Base-by-base conservation (phyloP, 176 grass and related monocot species). In the Guadua angustifolia region DNA sequence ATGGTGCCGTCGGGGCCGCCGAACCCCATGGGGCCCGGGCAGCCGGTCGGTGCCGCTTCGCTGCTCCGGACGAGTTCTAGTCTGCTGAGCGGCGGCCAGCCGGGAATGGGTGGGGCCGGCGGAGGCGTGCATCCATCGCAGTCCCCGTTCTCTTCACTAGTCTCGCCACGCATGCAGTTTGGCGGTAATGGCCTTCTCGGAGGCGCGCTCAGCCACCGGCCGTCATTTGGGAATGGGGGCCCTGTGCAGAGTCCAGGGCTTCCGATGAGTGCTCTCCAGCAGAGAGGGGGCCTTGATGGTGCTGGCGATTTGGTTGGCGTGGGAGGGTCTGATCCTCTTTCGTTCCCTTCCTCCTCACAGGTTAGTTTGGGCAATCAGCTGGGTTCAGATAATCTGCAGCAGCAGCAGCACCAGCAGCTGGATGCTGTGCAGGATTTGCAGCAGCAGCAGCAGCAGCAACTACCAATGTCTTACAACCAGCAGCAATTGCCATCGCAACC, bases 1-100 rank as follows among this genome's bases (percentile, higher is more conserved):
- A 96, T 99, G 97, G 68, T 99, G 66, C 86, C 97, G 9, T 95
- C 97, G 15, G 92, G 95, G 35, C 87, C 82, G 14, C 90, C 93
- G 3, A 95, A 93, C 81, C 88, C 93, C 51, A 94, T 99, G 79
- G 92, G 93, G 4, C 82, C 91, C 0, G 76, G 90, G 77, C 93
- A 92, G 59, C 91, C 89, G 18, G 84, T 91, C 39, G 85, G 84
- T 26, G 75, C 82, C 36, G 83, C 91, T 22, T 95, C 97, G 33
- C 88, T 99, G 69, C 89, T 95, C 19, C 89, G 91, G 74, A 77
- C 93, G 5, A 95, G 64, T 84, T 94, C 97, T 9, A 81, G 86
- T 82, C 56, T 98, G 88, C 88, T 98, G 32, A 87, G 65, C 3
- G 96, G 91, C 19, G 81, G 82, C 9, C 87, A 86, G 73, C 75